Percentiles rank a stretch among this genome's conserved stretches.
Conservation (phyloP, 2,329 filamentous ascomycete species). For the Fonsecaea multimorphosa region DNA sequence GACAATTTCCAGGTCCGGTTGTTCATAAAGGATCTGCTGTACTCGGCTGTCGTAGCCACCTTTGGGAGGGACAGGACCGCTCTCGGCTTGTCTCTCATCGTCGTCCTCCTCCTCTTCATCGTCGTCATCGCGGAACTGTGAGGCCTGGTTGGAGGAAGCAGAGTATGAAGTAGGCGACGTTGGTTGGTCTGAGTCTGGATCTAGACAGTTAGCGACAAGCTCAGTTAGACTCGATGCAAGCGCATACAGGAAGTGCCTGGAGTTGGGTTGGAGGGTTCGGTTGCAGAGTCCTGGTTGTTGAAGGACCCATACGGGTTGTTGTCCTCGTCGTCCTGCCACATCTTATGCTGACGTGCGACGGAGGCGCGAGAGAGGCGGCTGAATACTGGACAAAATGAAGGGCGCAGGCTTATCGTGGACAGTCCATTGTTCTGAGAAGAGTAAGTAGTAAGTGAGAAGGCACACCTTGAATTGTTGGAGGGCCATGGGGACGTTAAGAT, state of each 20-base stretch:
- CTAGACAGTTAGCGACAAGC: constrained; percentile 17
- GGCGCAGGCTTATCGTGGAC: not conserved
- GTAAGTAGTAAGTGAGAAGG: constrained; percentile 6
- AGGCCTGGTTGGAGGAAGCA: constrained; percentile 70
- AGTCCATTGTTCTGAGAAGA: not conserved
- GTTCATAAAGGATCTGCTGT: constrained; percentile 96
- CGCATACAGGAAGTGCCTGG: constrained; percentile 30
- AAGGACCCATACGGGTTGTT: constrained; percentile 98
- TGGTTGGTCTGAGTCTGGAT: constrained; percentile 64
- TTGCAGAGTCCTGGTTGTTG: constrained; percentile 71
- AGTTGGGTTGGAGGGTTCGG: constrained; percentile 25
- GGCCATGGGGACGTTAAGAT: not conserved
- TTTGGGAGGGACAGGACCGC: constrained; percentile 68
- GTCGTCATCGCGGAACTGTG: constrained; percentile 67
- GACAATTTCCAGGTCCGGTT: constrained; percentile 84
- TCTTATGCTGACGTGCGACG: constrained; percentile 48
- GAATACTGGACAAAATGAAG: not conserved
- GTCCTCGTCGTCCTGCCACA: constrained; percentile 97
- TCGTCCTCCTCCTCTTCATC: constrained; percentile 55
- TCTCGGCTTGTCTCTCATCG: constrained; percentile 50
- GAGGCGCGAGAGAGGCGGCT: not conserved
- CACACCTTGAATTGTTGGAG: constrained; percentile 17
- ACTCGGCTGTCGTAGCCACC: constrained; percentile 93
- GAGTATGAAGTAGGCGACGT: constrained; percentile 72
- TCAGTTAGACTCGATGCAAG: not conserved